phyloP scores from a whole-genome alignment of 129 eudicot genomes.

The Chrysanthemum makinoi region DNA sequence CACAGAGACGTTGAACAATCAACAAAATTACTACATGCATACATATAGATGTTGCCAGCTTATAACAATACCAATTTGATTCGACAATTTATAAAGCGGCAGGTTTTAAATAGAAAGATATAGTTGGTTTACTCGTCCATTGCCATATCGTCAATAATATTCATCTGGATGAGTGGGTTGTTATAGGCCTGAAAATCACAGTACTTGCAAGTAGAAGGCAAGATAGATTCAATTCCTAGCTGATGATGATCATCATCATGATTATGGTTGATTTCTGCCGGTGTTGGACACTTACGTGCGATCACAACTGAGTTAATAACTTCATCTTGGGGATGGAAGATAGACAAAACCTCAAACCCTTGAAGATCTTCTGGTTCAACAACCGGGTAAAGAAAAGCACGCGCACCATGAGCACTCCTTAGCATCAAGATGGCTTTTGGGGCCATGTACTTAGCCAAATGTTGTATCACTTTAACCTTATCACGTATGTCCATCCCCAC shows the following conservation, averaged over 20 bases:
- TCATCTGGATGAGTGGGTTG: constrained; percentile 50
- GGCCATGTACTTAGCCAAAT: constrained; percentile 65
- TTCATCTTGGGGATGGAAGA: constrained; percentile 84
- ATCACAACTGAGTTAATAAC: constrained; percentile 84
- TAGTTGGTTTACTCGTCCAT: constrained; percentile 45
- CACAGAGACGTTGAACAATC: constrained; percentile 22
- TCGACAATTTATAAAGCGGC: constrained; percentile 5
- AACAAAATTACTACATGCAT: constrained; percentile 15
- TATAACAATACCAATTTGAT: constrained; percentile 14
- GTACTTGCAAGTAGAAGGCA: constrained; percentile 58
- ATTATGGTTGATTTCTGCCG: constrained; percentile 18
- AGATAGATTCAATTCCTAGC: constrained; percentile 29
- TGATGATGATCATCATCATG: constrained; percentile 38
- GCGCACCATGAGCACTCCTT: constrained; percentile 91
- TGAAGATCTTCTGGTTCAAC: constrained; percentile 65
- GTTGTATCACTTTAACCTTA: constrained; percentile 55
- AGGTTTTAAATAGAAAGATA: neutral
- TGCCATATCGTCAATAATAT: constrained; percentile 60
- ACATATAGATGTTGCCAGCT: constrained; percentile 11
- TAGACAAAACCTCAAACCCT: constrained; percentile 82
- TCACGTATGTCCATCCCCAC: constrained; percentile 83
- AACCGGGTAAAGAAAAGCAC: constrained; percentile 83
- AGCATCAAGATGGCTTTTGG: constrained; percentile 73
- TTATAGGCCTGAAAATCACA: constrained; percentile 54
- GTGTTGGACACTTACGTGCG: constrained; percentile 45